Percentiles rank a stretch among this genome's conserved stretches.
These are phyloP conservation scores for Termitomyces sp. DNA, from an alignment of 1,284 basidiomycete genomes.

Conservation along the genomic window DNA sequence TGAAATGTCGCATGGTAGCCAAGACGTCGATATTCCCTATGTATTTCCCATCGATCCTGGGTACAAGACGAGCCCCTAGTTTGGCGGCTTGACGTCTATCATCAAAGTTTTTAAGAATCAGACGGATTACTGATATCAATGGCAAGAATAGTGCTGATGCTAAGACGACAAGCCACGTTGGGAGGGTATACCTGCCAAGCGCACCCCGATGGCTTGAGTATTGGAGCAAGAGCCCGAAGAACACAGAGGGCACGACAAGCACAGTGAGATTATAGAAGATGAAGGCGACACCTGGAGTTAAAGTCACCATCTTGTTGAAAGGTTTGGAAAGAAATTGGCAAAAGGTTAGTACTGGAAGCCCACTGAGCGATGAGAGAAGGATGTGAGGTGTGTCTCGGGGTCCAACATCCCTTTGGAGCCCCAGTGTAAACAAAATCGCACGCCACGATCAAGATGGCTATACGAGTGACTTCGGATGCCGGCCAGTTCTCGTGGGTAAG, in stretches of 20 bases:
- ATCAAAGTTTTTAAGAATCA: conserved; percentile 16
- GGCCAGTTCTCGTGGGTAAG: no score
- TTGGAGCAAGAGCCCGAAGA: background rate
- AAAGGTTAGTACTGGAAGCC: no score
- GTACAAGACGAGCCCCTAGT: conserved; percentile 21
- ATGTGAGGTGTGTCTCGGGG: no score
- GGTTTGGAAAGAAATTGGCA: no score
- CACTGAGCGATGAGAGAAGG: no score
- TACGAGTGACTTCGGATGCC: no score
- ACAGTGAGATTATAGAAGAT: background rate
- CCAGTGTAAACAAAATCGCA: no score
- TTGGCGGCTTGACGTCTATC: conserved; percentile 19
- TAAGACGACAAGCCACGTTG: conserved; percentile 16
- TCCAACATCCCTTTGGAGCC: no score
- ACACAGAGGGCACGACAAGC: background rate
- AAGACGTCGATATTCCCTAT: conserved; percentile 21
- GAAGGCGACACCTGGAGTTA: conserved; percentile 6
- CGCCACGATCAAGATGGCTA: no score
- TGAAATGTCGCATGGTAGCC: conserved; percentile 11
- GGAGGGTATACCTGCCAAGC: conserved; percentile 12
- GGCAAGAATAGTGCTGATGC: conserved; percentile 16
- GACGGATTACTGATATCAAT: conserved; percentile 9
- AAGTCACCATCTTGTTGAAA: background rate
- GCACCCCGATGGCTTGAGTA: background rate
- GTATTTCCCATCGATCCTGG: conserved; percentile 15